These are phyloP conservation scores for Cystobasidium tubakii DNA, from an alignment of 768 basidiomycete species.

Conservation along the genomic window DNA sequence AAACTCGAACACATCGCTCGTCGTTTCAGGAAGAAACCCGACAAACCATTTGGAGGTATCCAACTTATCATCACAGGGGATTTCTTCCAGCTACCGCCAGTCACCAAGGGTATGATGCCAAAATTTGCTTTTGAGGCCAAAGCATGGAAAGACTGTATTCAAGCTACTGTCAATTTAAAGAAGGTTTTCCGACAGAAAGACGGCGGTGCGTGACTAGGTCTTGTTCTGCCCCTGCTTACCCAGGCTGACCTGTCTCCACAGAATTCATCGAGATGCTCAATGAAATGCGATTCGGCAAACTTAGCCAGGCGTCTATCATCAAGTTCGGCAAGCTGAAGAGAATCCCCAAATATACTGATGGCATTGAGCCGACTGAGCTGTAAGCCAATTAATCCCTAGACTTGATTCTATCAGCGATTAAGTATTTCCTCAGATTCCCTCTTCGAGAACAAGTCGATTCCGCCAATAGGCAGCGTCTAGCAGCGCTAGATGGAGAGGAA, in stretches of 20 bases:
- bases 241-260: not conserved
- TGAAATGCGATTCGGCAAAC: slow-evolving; percentile 86
- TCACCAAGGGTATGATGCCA: slow-evolving; percentile 52
- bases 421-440: slow-evolving; percentile 63
- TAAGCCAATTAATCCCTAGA: slow-evolving; percentile 50
- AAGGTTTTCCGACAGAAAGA: slow-evolving; percentile 94
- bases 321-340: slow-evolving; percentile 69
- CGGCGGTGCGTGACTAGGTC: slow-evolving; percentile 57
- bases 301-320: slow-evolving; percentile 61
- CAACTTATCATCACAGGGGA: slow-evolving; percentile 55
- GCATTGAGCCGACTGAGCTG: slow-evolving; percentile 75
- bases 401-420: slow-evolving; percentile 9
- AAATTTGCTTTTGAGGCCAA: slow-evolving; percentile 90
- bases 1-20: slow-evolving; percentile 49
- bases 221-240: not conserved
- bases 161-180: slow-evolving; percentile 81
- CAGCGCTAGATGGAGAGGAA: slow-evolving; percentile 56
- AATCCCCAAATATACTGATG: slow-evolving; percentile 57
- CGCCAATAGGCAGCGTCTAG: slow-evolving; percentile 69
- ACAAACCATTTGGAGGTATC: slow-evolving; percentile 52
- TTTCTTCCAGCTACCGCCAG: slow-evolving; percentile 52
- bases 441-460: slow-evolving; percentile 83
- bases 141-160: slow-evolving; percentile 66
- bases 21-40: slow-evolving; percentile 41
- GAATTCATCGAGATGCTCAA: slow-evolving; percentile 95